Evolutionary conservation across 2,329 filamentous ascomycete genomes (phyloP), one percentile per base, ranked within the genome.

Genomic region (Talaromyces sp.): DNA sequence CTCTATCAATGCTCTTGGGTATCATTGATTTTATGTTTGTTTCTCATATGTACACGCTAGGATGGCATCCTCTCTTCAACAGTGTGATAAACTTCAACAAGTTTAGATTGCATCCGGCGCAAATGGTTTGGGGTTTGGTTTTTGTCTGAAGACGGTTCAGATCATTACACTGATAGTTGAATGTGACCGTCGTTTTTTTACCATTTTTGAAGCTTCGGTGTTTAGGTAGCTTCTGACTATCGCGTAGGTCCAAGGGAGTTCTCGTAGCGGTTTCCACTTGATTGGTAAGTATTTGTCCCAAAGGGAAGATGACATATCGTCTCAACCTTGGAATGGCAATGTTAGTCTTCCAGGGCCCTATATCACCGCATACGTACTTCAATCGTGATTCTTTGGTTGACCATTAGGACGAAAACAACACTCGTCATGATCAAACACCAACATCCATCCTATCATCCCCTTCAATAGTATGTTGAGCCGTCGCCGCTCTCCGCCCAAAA

Each of bases 401-500:
- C 10, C n/a, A 17, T 6, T 15, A 10, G 5, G 6, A 31, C 5
- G 6, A 5, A 8, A 25, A 5, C 9, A 25, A 5, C 9, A 17
- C 31, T 43, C 21, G n/a, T 3, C n/a, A 33, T 11, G 19, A 57
- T 57, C 54, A 56, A 28, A 39, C 41, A 19, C 46, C 48, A 9
- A 50, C 40, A 43, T 60, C 51, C 77, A 78, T 57, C 22, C 50
- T 45, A 28, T 62, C 59, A 15, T 39, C 17, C 36, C 55, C 50
- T 37, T 53, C 46, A 6, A 52, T 3, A 8, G 28, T 39, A 15
- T 35, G 17, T 7, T 41, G 50, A 22, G 53, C 51, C 25, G 13
- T 13, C 39, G 54, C 36, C 45, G 71, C 70, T 58, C 72, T 72
- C 35, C 53, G 63, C 10, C 73, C 75, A 68, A 79, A 75, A 50